A percentile compares a stretch with the other conserved stretches of the same genome.
These are phyloP conservation scores for Talaromyces amestolkiae DNA, from an alignment of 2,329 filamentous ascomycete species.

Conservation along the genomic window DNA sequence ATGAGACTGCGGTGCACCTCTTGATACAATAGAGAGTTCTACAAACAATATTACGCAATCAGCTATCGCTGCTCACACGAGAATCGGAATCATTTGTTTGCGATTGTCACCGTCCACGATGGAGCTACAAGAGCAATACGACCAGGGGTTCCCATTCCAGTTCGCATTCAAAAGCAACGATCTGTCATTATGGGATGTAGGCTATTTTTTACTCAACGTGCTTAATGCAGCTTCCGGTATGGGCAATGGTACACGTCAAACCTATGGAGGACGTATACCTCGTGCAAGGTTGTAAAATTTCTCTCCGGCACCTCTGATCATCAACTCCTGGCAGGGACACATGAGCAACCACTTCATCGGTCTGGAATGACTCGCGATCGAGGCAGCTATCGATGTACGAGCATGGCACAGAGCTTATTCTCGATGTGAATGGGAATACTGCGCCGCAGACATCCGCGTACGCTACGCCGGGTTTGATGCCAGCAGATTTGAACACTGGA, in stretches of 20 bases:
- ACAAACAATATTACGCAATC: neutral
- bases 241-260: conserved; percentile 4
- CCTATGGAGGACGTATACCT: neutral
- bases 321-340: neutral
- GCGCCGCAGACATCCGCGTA: neutral
- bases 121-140: neutral
- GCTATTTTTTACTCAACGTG: conserved; percentile 10
- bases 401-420: neutral
- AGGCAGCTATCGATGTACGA: neutral
- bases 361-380: neutral
- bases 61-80: conserved; percentile 5
- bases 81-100: neutral
- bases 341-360: neutral
- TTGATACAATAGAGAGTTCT: neutral
- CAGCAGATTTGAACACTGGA: neutral
- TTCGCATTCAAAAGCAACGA: neutral
- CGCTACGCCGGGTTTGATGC: neutral
- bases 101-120: neutral
- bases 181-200: neutral
- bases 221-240: neutral
- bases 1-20: neutral
- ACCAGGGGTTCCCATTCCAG: neutral
- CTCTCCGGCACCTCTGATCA: neutral
- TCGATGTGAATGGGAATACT: neutral
- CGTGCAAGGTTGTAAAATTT: neutral